Evolutionary conservation across 306 rosid species (phyloP).

Genomic region (Carpinus viminea): DNA sequence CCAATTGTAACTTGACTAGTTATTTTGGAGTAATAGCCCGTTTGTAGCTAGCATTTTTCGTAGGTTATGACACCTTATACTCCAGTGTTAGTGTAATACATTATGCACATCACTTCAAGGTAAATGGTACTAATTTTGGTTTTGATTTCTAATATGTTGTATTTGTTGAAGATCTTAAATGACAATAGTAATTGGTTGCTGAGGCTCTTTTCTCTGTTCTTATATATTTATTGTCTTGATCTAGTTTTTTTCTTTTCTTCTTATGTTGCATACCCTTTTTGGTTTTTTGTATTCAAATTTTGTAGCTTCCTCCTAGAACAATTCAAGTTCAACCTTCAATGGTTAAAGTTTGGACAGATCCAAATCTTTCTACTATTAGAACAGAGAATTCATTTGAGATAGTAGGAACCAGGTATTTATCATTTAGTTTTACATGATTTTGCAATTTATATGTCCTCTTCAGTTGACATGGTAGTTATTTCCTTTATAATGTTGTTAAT

Average conservation of each 20-base stretch:
- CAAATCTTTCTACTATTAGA: slow-evolving; percentile 15
- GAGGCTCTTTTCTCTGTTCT: neutral
- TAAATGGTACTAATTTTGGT: neutral
- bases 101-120: neutral
- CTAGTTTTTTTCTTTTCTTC: neutral
- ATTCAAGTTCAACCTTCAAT: slow-evolving; percentile 67
- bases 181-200: neutral
- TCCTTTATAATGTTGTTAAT: neutral
- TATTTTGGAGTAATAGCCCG: too few species aligned
- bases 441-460: slow-evolving; percentile 1
- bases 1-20: too few species aligned
- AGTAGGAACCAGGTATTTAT: slow-evolving; percentile 66
- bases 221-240: neutral
- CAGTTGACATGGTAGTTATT: neutral
- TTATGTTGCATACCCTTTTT: neutral
- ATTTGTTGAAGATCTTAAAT: neutral
- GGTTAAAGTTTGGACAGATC: slow-evolving; percentile 62
- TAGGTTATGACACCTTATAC: too few species aligned
- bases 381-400: slow-evolving; percentile 65
- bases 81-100: too few species aligned
- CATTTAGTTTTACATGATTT: neutral
- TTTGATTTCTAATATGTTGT: neutral
- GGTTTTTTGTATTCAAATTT: slow-evolving; percentile 3
- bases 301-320: slow-evolving; percentile 69
- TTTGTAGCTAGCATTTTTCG: too few species aligned